Percentiles rank a stretch among this genome's conserved stretches.
phyloP scores from a whole-genome alignment of 805 yeast species.

The Ogataea glucozyma region DNA sequence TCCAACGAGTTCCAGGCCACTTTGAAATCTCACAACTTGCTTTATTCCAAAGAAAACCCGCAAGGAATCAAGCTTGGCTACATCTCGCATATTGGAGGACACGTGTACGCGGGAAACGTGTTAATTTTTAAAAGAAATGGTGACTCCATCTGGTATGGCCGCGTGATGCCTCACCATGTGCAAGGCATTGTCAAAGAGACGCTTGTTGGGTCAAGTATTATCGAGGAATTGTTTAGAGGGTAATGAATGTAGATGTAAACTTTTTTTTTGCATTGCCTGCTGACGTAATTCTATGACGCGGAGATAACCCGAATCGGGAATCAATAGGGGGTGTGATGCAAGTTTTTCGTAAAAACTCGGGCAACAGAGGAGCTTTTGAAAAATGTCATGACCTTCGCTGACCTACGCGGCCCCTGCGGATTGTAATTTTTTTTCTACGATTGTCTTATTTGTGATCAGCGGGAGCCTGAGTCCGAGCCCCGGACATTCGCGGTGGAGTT shows the following conservation, averaged over 20 bases:
- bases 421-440: conserved; percentile 1
- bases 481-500: conserved; percentile 1
- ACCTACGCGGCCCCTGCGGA: conserved; percentile 5
- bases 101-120: conserved; percentile 82
- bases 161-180: conserved; percentile 66
- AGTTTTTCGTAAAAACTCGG: conserved; percentile 7
- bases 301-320: conserved; percentile 6
- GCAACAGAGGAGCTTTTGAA: not conserved
- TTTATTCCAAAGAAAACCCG: conserved; percentile 21
- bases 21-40: conserved; percentile 36
- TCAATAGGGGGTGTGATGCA: conserved; percentile 4
- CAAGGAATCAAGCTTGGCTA: conserved; percentile 44
- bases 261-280: not conserved
- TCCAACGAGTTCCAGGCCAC: conserved; percentile 49
- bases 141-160: conserved; percentile 70
- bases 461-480: not conserved
- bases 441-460: too few relatives aligned
- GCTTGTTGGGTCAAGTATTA: conserved; percentile 47
- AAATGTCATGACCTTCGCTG: conserved; percentile 6
- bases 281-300: conserved; percentile 1
- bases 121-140: conserved; percentile 51
- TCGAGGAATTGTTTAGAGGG: conserved; percentile 61
- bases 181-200: conserved; percentile 64
- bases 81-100: conserved; percentile 83
- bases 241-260: conserved; percentile 2